Base-by-base conservation (phyloP, 768 basidiomycete genomes). In the Goffeauzyma gilvescens region DNA sequence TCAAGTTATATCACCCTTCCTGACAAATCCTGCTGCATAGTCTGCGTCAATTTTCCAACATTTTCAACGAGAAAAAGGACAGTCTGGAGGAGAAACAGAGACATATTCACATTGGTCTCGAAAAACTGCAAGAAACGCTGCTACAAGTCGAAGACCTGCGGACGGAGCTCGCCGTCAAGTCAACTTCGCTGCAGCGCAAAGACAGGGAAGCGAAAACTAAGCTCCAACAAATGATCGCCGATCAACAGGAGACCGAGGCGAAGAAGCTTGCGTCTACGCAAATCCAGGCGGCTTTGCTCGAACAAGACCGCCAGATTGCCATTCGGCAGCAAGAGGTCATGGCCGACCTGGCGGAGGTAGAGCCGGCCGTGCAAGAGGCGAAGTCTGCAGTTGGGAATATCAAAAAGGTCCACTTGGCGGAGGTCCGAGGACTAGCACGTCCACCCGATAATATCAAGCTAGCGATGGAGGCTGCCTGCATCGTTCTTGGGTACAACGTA, bases 381-480 rank as follows among this genome's bases (percentile, higher is more conserved):
- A 81, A 93, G 58, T 66, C 83, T 3, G 93, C 93, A n/a, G 93
- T 98, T 55, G 83, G 80, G 53, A 90, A 79, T 60, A 96, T 98
- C 70, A 93, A 84, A 66, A 76, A 77, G 52, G 82, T 86, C 57
- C 89, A 96, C 55, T 67, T 98, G 31, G 82, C 89, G 58, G 93
- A 98, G 74, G 93, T 96, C 31, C 75, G 93, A 54, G 75, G 84
- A 8, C 95, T 98, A 89, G 83, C 86, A 32, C 95, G 95, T 57
- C 93, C 93, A 34, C 93, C 93, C 0, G 93, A 96, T 61, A 81
- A 84, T 4, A 89, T 96, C 52, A 96, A 96, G 63, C 66, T 90
- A 33, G 85, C 93, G 13, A 96, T 96, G 87, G 93, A 96, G 58
- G 93, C 89, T 1, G 90, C 93, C 30, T 96, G 93, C 63, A 87